Conservation (phyloP, 331 rosid species). For the Pyrus hybrid region DNA sequence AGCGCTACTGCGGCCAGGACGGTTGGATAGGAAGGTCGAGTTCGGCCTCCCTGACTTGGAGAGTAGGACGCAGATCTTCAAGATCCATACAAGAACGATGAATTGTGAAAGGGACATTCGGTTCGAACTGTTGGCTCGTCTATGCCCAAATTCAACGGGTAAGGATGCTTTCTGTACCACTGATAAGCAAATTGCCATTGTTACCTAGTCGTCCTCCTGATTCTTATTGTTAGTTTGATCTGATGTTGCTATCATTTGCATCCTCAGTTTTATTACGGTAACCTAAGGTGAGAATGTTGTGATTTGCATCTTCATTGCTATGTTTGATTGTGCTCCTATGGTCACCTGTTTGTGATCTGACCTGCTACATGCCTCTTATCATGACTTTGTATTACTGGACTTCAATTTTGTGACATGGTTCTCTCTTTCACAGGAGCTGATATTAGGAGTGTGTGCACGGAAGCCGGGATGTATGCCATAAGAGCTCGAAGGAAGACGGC, state of each 20-base stretch:
- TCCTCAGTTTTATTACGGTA: neutral
- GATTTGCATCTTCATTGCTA: neutral
- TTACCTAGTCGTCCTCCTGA: neutral
- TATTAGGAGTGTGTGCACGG: conserved; percentile 97
- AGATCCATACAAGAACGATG: conserved; percentile 96
- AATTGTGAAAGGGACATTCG: conserved; percentile 93
- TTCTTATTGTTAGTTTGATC: neutral
- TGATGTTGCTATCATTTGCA: neutral
- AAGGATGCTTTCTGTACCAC: conserved; percentile 12
- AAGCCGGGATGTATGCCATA: conserved; percentile 98
- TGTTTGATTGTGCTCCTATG: neutral
- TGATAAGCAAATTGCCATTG: neutral
- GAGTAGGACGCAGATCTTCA: conserved; percentile 92
- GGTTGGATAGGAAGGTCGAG: conserved; percentile 95
- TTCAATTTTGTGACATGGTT: conserved; percentile 8
- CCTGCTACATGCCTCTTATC: neutral
- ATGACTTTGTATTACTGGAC: neutral
- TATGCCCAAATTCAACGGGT: conserved; percentile 98
- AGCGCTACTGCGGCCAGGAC: conserved; percentile 87
- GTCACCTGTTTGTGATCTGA: neutral
- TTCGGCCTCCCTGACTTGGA: conserved; percentile 98
- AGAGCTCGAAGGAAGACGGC: conserved; percentile 96
- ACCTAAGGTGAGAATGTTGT: neutral
- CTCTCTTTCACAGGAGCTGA: conserved; percentile 66
- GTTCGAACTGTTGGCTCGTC: conserved; percentile 88